Percentiles rank a stretch among this genome's conserved stretches.
These are phyloP conservation scores for Xerocomus amazonicus DNA, from an alignment of 1,284 basidiomycete species.

Conservation along the genomic window DNA sequence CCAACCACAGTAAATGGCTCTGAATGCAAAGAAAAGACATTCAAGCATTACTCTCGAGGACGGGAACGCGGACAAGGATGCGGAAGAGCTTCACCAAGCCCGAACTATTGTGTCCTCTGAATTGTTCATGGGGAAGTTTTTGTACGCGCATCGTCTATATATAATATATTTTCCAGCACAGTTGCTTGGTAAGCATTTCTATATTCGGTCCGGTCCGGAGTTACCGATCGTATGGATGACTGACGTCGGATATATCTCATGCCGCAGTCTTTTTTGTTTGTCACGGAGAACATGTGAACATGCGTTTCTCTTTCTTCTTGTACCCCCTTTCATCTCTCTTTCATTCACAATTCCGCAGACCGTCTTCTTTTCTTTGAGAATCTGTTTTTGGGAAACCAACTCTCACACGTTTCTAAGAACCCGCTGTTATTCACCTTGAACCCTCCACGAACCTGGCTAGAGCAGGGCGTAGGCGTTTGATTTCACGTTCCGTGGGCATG, in stretches of 20 bases:
- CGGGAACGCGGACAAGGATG: slow-evolving; percentile 88
- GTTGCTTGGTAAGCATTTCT: slow-evolving; percentile 24
- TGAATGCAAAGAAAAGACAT: slow-evolving; percentile 34
- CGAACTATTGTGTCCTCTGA: slow-evolving; percentile 84
- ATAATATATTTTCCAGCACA: not conserved
- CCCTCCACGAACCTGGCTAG: not conserved
- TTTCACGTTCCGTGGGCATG: slow-evolving; percentile 4
- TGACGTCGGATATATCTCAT: not conserved
- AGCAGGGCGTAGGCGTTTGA: too few species aligned
- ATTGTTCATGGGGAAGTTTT: slow-evolving; percentile 47
- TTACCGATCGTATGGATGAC: too few species aligned
- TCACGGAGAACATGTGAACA: not conserved
- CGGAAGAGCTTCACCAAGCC: slow-evolving; percentile 71
- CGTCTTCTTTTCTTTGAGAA: not conserved
- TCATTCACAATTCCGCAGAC: slow-evolving; percentile 3
- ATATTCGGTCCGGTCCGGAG: slow-evolving; percentile 6
- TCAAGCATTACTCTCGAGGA: slow-evolving; percentile 62
- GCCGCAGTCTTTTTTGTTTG: not conserved
- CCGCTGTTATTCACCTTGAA: not conserved
- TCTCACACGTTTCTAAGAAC: not conserved
- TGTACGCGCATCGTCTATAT: not conserved
- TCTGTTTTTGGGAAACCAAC: not conserved
- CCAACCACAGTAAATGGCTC: slow-evolving; percentile 32
- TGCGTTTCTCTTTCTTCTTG: not conserved
- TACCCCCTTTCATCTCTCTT: slow-evolving; percentile 7